These are phyloP conservation scores for Penicillium riverlandense DNA, from an alignment of 495 filamentous ascomycete species.

Conservation along the genomic window DNA sequence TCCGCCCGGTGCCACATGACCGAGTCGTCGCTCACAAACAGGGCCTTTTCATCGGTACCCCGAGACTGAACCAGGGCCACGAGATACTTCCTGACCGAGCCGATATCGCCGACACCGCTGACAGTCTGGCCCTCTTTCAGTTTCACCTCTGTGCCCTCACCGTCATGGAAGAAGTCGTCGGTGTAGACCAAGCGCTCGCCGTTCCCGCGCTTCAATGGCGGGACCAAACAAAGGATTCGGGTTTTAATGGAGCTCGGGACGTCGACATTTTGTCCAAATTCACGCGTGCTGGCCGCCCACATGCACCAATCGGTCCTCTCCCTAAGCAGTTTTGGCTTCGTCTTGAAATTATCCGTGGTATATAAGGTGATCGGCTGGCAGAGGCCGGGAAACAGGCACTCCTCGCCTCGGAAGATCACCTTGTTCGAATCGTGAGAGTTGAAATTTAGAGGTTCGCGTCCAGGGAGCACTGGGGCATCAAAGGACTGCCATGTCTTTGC, in stretches of 20 bases:
- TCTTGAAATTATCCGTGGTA: constrained; percentile 71
- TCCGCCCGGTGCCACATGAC: constrained; percentile 84
- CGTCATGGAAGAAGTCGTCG: constrained; percentile 63
- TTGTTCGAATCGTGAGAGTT: constrained; percentile 74
- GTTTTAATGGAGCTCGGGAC: constrained; percentile 49
- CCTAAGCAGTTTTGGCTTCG: constrained; percentile 51
- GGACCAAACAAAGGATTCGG: constrained; percentile 72
- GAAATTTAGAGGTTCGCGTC: constrained; percentile 49
- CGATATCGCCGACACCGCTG: constrained; percentile 68
- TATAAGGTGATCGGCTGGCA: constrained; percentile 55
- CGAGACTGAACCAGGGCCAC: constrained; percentile 72
- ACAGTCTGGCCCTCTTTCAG: constrained; percentile 66
- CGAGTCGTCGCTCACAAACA: constrained; percentile 77
- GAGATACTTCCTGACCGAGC: constrained; percentile 73
- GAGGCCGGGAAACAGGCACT: constrained; percentile 41
- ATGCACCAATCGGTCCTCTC: constrained; percentile 63
- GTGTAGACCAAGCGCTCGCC: constrained; percentile 73
- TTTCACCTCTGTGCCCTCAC: constrained; percentile 58
- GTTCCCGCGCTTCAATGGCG: constrained; percentile 53
- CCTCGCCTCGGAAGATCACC: constrained; percentile 71
- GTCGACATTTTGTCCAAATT: constrained; percentile 59
- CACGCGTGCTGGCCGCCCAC: constrained; percentile 70
- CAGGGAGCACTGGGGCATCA: constrained; percentile 41
- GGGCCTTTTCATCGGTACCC: constrained; percentile 79
- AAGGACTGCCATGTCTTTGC: constrained; percentile 77